Conservation (phyloP, 306 rosid species). For the Cucurbita argyrosperma region DNA sequence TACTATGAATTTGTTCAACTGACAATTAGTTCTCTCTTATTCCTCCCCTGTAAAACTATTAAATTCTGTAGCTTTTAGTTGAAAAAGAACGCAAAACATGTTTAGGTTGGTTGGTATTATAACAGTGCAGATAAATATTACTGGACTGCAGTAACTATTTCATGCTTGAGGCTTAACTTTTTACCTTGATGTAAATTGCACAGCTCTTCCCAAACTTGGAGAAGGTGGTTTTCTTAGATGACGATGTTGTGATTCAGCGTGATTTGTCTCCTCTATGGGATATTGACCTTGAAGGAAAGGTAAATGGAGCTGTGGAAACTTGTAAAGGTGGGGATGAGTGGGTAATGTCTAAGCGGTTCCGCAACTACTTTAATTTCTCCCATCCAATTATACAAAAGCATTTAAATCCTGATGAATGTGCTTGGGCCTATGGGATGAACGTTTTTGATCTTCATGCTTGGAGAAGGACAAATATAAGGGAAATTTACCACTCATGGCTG, state of each 20-base stretch:
- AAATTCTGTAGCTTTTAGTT: not conserved
- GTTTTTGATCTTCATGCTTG: constrained; percentile 71
- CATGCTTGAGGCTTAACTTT: not conserved
- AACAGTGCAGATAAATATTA: not conserved
- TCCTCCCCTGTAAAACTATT: not conserved
- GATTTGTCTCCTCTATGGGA: constrained; percentile 91
- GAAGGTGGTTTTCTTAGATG: constrained; percentile 89
- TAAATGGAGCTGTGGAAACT: constrained; percentile 95
- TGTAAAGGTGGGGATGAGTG: constrained; percentile 92
- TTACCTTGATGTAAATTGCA: constrained; percentile 12
- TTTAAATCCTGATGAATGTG: constrained; percentile 91
- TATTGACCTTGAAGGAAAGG: constrained; percentile 77
- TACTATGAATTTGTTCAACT: not conserved
- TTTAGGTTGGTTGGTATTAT: not conserved
- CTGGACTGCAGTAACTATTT: not conserved
- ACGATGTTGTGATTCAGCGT: constrained; percentile 81
- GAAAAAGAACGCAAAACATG: not conserved
- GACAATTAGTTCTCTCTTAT: not conserved
- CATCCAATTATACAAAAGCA: constrained; percentile 56
- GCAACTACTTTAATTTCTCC: constrained; percentile 91
- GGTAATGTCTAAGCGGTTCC: constrained; percentile 91
- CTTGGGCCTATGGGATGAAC: constrained; percentile 99
- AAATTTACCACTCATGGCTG: constrained; percentile 83
- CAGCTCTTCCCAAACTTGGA: constrained; percentile 93
- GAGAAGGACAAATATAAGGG: constrained; percentile 69